Evolutionary conservation across 2,329 filamentous ascomycete genomes (phyloP).

Genomic region (Monosporascus sp.): DNA sequence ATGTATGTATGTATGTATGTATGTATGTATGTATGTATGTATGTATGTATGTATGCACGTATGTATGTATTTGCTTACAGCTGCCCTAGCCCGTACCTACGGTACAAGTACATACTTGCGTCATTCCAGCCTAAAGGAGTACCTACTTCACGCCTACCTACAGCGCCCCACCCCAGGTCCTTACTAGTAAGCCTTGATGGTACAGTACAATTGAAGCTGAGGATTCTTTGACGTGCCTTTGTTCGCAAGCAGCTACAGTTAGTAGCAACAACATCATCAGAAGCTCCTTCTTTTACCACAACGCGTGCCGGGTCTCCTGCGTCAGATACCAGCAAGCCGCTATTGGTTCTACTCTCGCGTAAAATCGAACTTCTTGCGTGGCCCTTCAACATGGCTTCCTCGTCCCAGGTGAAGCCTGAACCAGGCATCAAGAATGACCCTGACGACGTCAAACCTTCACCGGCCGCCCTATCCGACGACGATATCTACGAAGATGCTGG

Average conservation of each 20-base stretch:
- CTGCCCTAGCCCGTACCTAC: too few species aligned
- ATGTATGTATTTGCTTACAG: too few species aligned
- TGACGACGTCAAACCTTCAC: conserved; percentile 34
- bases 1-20: too few species aligned
- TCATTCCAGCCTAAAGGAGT: background rate
- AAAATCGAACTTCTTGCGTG: background rate
- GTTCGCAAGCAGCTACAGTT: background rate
- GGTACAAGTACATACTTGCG: background rate
- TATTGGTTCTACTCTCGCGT: background rate
- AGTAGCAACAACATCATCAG: background rate
- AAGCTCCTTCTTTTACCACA: background rate
- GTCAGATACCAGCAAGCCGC: background rate
- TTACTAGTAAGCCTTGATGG: too few species aligned
- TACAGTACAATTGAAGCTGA: too few species aligned
- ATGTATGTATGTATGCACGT: too few species aligned
- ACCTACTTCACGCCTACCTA: too few species aligned
- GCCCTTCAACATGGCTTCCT: conserved; percentile 17
- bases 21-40: too few species aligned
- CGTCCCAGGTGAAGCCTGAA: conserved; percentile 20
- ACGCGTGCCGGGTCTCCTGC: background rate
- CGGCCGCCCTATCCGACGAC: conserved; percentile 51
- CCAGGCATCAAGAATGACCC: conserved; percentile 44
- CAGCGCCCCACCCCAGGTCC: too few species aligned
- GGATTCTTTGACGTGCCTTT: background rate
- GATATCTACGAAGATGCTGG: conserved; percentile 60